Base-by-base conservation (phyloP, 2,329 filamentous ascomycete genomes). In the Neodidymelliopsis sp. region DNA sequence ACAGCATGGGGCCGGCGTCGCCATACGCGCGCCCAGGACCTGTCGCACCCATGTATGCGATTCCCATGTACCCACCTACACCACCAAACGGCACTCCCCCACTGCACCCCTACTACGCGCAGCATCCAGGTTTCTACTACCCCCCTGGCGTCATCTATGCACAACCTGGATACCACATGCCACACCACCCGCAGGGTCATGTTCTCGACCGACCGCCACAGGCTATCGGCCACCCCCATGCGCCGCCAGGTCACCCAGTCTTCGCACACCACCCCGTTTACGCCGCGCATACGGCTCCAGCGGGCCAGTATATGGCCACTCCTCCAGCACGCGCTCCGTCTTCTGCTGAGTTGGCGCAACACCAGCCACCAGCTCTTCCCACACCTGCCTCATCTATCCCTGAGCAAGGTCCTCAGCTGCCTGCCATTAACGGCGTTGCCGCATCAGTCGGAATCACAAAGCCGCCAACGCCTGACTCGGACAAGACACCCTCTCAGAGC, bases 1-100 rank as follows among this genome's bases (percentile, higher is more conserved):
- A 83, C 50, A 75, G 74, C 37, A 77, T 82, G 63, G 69, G 85
- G 2, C 85, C 88, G 78, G 62, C 64, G 31, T 72, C 82, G 70
- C 63, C 77, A 73, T 66, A 80, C 76, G 54, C 73, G 62, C 67
- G 73, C 56, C 71, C 72, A 54, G 59, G 74, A 53, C 63, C 75
- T 44, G 74, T 72, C 41, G 69, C 70, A 45, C 71, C 65, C 50
- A 74, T 73, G 57, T 75, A 69, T 67, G 59, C 60, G 6, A 75
- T 73, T 59, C 73, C 66, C 41, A 74, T 55, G 57, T 65, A 65
- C 65, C 72, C 75, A 28, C 74, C 76, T 11, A 75, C 67, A n/a
- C 67, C 75, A 15, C 67, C 70, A 10, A 67, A 62, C 31, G 75
- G 66, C 66, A 73, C 68, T 30, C 78, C 72, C 57, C 77, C 72